Evolutionary conservation across 208 protist genomes (phyloP).

Genomic region (Acanthamoeba lenticulata): DNA sequence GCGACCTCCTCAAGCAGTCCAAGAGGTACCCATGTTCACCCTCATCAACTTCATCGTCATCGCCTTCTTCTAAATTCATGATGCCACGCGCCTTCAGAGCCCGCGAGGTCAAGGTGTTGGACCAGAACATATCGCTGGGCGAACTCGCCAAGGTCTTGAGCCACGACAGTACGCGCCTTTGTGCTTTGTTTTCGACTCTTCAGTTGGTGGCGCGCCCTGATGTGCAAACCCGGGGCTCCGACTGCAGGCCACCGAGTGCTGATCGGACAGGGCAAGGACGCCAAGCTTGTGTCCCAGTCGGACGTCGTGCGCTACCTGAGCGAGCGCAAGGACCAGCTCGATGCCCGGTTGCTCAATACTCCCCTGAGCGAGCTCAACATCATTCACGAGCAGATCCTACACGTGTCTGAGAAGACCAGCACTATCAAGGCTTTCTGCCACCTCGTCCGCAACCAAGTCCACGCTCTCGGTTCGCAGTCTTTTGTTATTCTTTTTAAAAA

Average conservation of each 20-base stretch:
- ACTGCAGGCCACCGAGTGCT: not conserved
- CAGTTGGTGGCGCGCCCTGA: not conserved
- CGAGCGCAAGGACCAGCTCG: conserved; percentile 23
- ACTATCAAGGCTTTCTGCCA: not conserved
- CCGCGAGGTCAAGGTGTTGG: not conserved
- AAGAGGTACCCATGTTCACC: not conserved
- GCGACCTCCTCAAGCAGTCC: not conserved
- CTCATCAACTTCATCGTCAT: not conserved
- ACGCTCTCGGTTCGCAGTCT: not conserved
- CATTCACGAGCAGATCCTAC: not conserved
- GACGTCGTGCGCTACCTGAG: conserved; percentile 36
- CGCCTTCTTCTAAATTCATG: not conserved
- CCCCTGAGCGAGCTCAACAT: not conserved
- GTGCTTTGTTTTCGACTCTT: not conserved
- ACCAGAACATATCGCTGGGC: not conserved
- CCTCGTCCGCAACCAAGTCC: not conserved
- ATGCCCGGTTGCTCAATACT: not conserved
- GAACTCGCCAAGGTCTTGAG: not conserved
- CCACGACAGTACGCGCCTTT: not conserved
- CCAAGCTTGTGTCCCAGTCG: conserved; percentile 18
- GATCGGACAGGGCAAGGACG: not conserved
- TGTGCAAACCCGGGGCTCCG: not conserved
- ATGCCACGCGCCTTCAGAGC: too few species aligned
- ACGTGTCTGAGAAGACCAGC: not conserved
- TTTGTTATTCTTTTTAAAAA: not conserved